Base-by-base conservation (phyloP, 345 rosid species). In the Nephelium lappaceum region DNA sequence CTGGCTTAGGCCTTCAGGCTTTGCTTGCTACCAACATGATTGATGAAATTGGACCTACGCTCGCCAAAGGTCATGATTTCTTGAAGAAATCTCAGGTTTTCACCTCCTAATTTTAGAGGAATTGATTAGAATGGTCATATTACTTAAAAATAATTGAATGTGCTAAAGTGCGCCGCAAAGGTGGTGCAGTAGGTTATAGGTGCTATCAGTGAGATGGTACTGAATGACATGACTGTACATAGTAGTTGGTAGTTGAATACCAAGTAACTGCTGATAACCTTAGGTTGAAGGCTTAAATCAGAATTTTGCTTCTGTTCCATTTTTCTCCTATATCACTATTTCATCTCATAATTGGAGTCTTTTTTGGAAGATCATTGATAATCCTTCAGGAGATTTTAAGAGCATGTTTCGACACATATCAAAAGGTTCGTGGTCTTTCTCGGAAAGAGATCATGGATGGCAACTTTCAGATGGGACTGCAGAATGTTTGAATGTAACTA, bases 61-160 rank as follows among this genome's bases (percentile, higher is more conserved):
- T 90, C 5, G 81, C 60, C 11, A 89, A 72, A 67, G 91, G 82
- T 10, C 81, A 83, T 27, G 84, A 86, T 38, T 91, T 79, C 79
- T 69, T 91, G 6, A 86, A 91, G 75, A 82, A 86, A 45, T 85
- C 90, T 53, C 95, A 89, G 91, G 93, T 88, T 43, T 9, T 21
- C 11, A 55, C 5, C 43, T 41, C 14, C 14, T 51, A 51, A 51
- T 15, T 51, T 11, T 51, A 51, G 18, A 14, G 18, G 14, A 51
- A 51, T 6, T 41, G 7, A 8, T 41, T 41, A 41, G 43, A 41
- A 8, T 41, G 9, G 2, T 41, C 9, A 41, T 6, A 8, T 5
- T 41, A 5, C 43, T 41, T 41, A 41, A 41, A 8, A 41, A 41
- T 6, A 41, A 41, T 41, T 8, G 36, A 31, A 31, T 31, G 36